Evolutionary conservation across 441 rosid species (phyloP), one percentile per base, ranked within the genome.

Genomic region (Corymbia calophylla): DNA sequence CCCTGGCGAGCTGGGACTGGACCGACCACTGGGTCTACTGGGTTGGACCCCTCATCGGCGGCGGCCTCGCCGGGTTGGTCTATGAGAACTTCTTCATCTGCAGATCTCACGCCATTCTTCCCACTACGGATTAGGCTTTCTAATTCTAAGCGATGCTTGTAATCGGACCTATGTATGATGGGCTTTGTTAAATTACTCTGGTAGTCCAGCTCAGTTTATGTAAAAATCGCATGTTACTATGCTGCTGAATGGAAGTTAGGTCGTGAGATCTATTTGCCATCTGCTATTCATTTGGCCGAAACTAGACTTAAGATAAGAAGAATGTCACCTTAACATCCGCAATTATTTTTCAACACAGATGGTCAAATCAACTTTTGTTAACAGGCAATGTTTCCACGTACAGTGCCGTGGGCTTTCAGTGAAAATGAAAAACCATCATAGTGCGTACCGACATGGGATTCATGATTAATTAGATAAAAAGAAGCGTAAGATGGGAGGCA

Each of bases 11-110:
- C 89, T 93, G 98, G 92, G 92, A 94, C 87, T 97, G 99, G 99
- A 97, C 98, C 16, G 96, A 97, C 88, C 98, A 96, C 51, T 97
- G 99, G 99, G 98, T 96, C 64, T 96, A 97, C 88, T 97, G 98
- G 99, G 98, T 96, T 85, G 99, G 99, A 23, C 99, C 99, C 4
- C 95, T 97, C 6, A 88, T 95, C 8, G 99, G 99, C 1, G 98
- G 99, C 84, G 97, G 97, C 44, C 94, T 96, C 2, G 98, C 97
- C 18, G 99, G 99, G 9, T 91, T 95, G 68, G 94, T 95, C 53
- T 96, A 96, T 31, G 97, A 96, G 80, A 93, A 94, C 48, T 94
- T 94, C 93, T 94, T 97, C 93, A 96, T 97, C 17, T 60, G 87
- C 51, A 93, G 97, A 87, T 81, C 99, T 55, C 92, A 93, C 89